phyloP scores from a whole-genome alignment of 2,329 filamentous ascomycete species.

The Neodidymelliopsis sp. region DNA sequence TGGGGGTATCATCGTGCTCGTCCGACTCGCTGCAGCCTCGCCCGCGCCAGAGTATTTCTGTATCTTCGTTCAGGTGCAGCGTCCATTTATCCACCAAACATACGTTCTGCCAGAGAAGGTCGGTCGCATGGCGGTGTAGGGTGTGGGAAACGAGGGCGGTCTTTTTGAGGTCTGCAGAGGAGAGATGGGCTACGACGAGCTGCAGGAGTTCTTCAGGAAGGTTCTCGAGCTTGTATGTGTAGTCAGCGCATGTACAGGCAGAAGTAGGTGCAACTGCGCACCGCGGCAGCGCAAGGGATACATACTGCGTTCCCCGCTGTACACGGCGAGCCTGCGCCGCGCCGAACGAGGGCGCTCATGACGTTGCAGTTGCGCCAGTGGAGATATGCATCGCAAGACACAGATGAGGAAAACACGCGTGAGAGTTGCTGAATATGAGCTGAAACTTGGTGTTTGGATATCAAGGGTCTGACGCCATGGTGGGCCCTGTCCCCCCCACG shows the following conservation, averaged over 20 bases:
- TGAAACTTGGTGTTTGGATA: constrained; percentile 2
- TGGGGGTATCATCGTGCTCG: constrained; percentile 52
- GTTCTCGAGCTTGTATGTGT: constrained; percentile 27
- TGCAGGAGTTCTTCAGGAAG: constrained; percentile 55
- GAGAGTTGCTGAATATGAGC: background rate
- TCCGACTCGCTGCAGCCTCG: constrained; percentile 27
- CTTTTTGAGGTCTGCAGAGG: constrained; percentile 36
- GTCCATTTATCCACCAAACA: constrained; percentile 51
- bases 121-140: constrained; percentile 47
- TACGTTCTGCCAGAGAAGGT: constrained; percentile 52
- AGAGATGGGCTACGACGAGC: constrained; percentile 48
- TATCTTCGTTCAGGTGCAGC: constrained; percentile 26
- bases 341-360: constrained; percentile 3
- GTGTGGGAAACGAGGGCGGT: constrained; percentile 47
- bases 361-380: background rate
- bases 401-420: background rate
- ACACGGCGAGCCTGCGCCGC: constrained; percentile 1
- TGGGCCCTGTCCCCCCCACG: constrained; percentile 1
- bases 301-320: background rate
- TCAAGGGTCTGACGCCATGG: constrained; percentile 14
- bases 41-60: constrained; percentile 23
- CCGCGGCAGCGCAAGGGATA: background rate
- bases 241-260: constrained; percentile 9
- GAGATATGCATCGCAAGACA: constrained; percentile 3
- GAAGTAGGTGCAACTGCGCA: background rate